Evolutionary conservation across 2,329 filamentous ascomycete species (phyloP).

Genomic region (Fusarium circinatum): DNA sequence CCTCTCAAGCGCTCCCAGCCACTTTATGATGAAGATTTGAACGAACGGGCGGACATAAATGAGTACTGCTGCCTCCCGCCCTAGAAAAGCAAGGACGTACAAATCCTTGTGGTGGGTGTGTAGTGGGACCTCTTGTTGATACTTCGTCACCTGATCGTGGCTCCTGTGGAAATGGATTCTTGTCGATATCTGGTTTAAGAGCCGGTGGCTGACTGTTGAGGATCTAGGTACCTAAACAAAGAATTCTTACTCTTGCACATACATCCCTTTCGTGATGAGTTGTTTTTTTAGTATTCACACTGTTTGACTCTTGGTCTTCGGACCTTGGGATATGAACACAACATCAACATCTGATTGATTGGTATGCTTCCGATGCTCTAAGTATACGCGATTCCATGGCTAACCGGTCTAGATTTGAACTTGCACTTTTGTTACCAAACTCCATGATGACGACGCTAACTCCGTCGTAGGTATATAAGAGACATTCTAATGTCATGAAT

Average conservation of each 20-base stretch:
- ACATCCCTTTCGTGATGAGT: conserved; percentile 57
- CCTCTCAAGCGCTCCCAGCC: conserved; percentile 23
- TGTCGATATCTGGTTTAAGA: conserved; percentile 40
- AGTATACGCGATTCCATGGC: background rate
- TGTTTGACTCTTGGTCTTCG: conserved; percentile 62
- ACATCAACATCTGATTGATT: conserved; percentile 64
- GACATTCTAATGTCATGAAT: background rate
- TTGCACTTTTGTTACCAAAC: background rate
- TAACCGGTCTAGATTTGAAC: conserved; percentile 28
- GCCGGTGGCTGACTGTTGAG: conserved; percentile 46
- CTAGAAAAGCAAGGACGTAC: conserved; percentile 69
- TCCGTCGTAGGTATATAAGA: conserved; percentile 14
- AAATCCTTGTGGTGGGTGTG: conserved; percentile 66
- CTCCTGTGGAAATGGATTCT: conserved; percentile 44
- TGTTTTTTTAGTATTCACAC: conserved; percentile 65
- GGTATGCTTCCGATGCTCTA: conserved; percentile 45
- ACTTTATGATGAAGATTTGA: conserved; percentile 71
- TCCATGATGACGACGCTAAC: conserved; percentile 24
- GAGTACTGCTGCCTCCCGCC: conserved; percentile 61
- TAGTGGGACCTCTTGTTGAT: conserved; percentile 69
- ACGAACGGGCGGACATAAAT: conserved; percentile 77
- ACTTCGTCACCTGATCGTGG: conserved; percentile 72
- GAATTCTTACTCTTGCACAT: conserved; percentile 28
- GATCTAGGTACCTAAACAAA: conserved; percentile 50
- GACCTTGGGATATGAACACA: conserved; percentile 63